Base-by-base conservation (phyloP, 2,329 filamentous ascomycete genomes). In the Xylogone sp. region DNA sequence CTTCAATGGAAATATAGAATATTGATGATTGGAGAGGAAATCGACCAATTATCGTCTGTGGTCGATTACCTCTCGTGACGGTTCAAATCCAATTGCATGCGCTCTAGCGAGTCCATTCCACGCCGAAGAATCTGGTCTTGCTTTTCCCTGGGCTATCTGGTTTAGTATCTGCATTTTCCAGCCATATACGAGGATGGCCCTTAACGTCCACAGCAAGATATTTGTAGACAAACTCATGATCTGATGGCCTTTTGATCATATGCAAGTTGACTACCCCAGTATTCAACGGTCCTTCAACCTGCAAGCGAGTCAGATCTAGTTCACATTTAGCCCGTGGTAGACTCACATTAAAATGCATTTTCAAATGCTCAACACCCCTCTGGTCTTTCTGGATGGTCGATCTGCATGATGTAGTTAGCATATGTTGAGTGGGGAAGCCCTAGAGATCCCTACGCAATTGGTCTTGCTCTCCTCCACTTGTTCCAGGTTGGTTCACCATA, bases 271-370 rank as follows among this genome's bases (percentile, higher is more conserved):
- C 91, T 1, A 85, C 76, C 13, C 92, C 93, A 21, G 79, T 79
- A 49, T 86, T 88, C 29, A 81, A 73, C 2, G 88, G 86, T 0
- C 93, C 93, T 65, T 92, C 84, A 39, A 96, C 85, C 81, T 88
- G 65, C 7, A 51, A 7, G 2, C 27, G 4, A 27, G 46, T 69
- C 46, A 71, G 64, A 56, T 34, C 53, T 43, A 22, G 6, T 39
- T 3, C 18, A 18, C 8, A 16, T 7, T 44, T 13, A 39, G 34
- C 7, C 4, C 1, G 3, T 12, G 10, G 21, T 46, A 13, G 42
- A 67, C 82, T 61, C 71, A 88, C 87, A 66, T 94, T 84, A 68
- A 97, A 97, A 60, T 90, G 84, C 80, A 97, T 90, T 56, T 83
- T 73, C 56, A 97, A 68, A 67, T 97, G 91, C 56, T 95, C 86